Evolutionary conservation across 768 basidiomycete species (phyloP).

Genomic region (Tylopilus sp.): DNA sequence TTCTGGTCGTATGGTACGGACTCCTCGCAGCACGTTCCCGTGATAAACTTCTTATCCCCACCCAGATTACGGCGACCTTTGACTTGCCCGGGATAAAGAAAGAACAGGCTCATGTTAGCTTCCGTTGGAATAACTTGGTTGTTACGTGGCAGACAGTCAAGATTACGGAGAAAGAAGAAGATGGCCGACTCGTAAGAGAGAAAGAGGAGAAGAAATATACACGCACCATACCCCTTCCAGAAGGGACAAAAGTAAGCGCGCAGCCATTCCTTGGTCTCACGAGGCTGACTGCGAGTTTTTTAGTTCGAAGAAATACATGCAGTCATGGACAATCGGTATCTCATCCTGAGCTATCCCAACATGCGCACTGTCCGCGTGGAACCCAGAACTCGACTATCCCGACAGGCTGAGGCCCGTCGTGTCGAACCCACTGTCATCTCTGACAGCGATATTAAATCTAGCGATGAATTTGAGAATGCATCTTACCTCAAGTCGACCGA

Average conservation of each 20-base stretch:
- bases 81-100: slow-evolving; percentile 68
- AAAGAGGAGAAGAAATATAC: slow-evolving; percentile 60
- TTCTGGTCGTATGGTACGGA: slow-evolving; percentile 55
- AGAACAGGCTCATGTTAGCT: slow-evolving; percentile 74
- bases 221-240: slow-evolving; percentile 67
- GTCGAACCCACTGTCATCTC: slow-evolving; percentile 34
- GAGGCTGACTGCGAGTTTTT: not conserved
- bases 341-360: slow-evolving; percentile 63
- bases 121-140: slow-evolving; percentile 55
- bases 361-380: slow-evolving; percentile 36
- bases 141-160: slow-evolving; percentile 65
- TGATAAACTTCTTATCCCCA: slow-evolving; percentile 21
- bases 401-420: slow-evolving; percentile 30
- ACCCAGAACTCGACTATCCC: slow-evolving; percentile 22
- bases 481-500: slow-evolving; percentile 26
- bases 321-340: slow-evolving; percentile 56
- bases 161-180: slow-evolving; percentile 59
- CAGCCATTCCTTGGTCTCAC: not conserved
- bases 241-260: slow-evolving; percentile 61
- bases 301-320: slow-evolving; percentile 76
- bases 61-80: slow-evolving; percentile 62
- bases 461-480: slow-evolving; percentile 25
- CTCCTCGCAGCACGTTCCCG: slow-evolving; percentile 11
- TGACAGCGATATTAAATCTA: slow-evolving; percentile 27
- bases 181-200: slow-evolving; percentile 58